A percentile compares a stretch with the other conserved stretches of the same genome.
Conservation (phyloP, 345 rosid species). For the Chamaenerion angustifolium region DNA sequence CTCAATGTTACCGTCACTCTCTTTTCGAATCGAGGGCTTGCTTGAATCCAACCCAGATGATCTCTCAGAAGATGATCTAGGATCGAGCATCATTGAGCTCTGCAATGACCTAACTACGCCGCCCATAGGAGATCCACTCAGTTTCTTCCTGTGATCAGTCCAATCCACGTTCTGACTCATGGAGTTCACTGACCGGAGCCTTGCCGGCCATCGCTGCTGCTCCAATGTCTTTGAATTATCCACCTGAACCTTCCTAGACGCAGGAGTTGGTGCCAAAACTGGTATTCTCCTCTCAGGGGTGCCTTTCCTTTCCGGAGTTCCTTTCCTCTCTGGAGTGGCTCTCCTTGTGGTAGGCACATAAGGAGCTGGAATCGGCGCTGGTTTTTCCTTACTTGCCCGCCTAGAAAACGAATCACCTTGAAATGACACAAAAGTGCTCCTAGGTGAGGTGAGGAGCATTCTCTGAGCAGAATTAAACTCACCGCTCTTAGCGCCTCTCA, state of each 20-base stretch:
- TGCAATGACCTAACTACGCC: slow-evolving; percentile 49
- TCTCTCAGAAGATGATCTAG: slow-evolving; percentile 36
- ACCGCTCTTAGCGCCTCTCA: slow-evolving; percentile 14
- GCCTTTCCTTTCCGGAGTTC: slow-evolving; percentile 16
- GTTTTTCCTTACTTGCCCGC: slow-evolving; percentile 59
- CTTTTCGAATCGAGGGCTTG: slow-evolving; percentile 22
- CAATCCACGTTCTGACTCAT: slow-evolving; percentile 55
- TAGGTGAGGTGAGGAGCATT: slow-evolving; percentile 53
- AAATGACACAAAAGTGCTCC: slow-evolving; percentile 71
- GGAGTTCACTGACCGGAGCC: slow-evolving; percentile 33
- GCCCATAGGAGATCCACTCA: slow-evolving; percentile 33
- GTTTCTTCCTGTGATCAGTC: slow-evolving; percentile 32
- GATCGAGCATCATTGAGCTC: slow-evolving; percentile 39
- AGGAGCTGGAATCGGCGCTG: slow-evolving; percentile 30
- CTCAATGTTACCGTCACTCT: slow-evolving; percentile 7
- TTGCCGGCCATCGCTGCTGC: slow-evolving; percentile 67
- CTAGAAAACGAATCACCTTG: slow-evolving; percentile 69
- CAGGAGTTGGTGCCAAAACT: background rate
- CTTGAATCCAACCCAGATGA: slow-evolving; percentile 36
- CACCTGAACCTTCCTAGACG: slow-evolving; percentile 21
- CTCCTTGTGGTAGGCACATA: slow-evolving; percentile 23
- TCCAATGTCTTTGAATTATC: slow-evolving; percentile 49
- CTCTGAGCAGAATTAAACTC: slow-evolving; percentile 47
- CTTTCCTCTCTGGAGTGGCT: slow-evolving; percentile 73
- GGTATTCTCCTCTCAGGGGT: slow-evolving; percentile 9